A percentile compares a stretch with the other conserved stretches of the same genome.
Evolutionary conservation across 1,284 basidiomycete species (phyloP).

Genomic region (Coniferiporia weirii): DNA sequence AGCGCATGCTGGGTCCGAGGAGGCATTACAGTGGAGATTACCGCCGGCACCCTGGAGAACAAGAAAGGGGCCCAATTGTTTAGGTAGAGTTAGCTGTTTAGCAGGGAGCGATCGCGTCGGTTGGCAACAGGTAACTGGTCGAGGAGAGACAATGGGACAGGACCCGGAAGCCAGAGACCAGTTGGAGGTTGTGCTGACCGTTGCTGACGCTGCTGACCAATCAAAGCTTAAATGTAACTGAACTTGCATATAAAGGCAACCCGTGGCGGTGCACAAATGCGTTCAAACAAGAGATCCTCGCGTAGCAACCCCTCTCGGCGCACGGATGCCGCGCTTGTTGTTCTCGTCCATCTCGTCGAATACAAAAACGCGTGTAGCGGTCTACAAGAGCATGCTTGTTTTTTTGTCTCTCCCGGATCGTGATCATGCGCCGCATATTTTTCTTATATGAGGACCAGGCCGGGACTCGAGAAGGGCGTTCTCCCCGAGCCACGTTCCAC

Average conservation of each 20-base stretch:
- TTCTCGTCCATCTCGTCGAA: constrained; percentile 15
- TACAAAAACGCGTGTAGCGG: constrained; percentile 14
- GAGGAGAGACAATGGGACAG: constrained; percentile 3
- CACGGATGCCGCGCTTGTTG: constrained; percentile 6
- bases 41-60: not conserved
- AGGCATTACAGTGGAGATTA: not conserved
- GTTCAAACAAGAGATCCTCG: not conserved
- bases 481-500: constrained; percentile 11
- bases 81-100: not conserved
- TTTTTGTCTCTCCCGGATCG: constrained; percentile 3
- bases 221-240: not conserved
- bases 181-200: too few species aligned
- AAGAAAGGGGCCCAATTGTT: constrained; percentile 3
- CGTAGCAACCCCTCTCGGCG: not conserved
- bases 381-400: constrained; percentile 17
- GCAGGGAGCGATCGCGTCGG: not conserved
- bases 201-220: not conserved
- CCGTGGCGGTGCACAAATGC: not conserved
- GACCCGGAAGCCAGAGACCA: too few species aligned
- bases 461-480: constrained; percentile 4
- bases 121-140: not conserved
- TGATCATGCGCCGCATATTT: not conserved
- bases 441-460: constrained; percentile 16
- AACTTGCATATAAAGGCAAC: not conserved
- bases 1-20: not conserved